A percentile compares a stretch with the other conserved stretches of the same genome.
These are phyloP conservation scores for Przewalskia tangutica DNA, from an alignment of 257 asterid genomes.

Conservation along the genomic window DNA sequence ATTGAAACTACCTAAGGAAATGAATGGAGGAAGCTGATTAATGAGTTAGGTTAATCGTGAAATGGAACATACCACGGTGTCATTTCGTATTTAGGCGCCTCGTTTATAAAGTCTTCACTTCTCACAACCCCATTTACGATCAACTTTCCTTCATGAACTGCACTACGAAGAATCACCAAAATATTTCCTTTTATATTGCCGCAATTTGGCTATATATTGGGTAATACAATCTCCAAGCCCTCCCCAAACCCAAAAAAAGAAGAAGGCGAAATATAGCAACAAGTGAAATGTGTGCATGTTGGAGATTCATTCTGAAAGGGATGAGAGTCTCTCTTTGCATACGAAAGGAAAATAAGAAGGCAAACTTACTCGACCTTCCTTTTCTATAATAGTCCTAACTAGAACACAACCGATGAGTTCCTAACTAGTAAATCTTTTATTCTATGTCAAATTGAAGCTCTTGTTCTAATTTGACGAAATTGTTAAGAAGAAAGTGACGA, in stretches of 20 bases:
- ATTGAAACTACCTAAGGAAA: background rate
- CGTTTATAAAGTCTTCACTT: conserved; percentile 9
- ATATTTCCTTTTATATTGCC: background rate
- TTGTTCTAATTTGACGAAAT: background rate
- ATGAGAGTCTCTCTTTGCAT: background rate
- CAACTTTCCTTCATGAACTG: conserved; percentile 16
- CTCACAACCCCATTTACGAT: conserved; percentile 4
- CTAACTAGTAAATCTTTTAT: background rate
- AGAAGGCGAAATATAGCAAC: background rate
- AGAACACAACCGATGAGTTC: no score
- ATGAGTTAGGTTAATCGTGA: background rate
- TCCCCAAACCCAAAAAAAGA: background rate
- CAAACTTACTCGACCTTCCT: background rate
- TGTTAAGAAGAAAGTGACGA: background rate
- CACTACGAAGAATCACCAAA: background rate
- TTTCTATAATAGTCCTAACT: background rate
- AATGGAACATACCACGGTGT: conserved; percentile 7
- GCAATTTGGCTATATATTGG: background rate
- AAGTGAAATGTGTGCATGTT: background rate
- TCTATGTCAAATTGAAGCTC: background rate
- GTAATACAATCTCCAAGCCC: background rate
- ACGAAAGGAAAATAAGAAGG: background rate
- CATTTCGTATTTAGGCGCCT: conserved; percentile 14
- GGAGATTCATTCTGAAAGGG: background rate
- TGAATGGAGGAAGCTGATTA: background rate